Evolutionary conservation across 192 early-diverging fungal genomes (phyloP).

Genomic region (Mortierella antarctica): DNA sequence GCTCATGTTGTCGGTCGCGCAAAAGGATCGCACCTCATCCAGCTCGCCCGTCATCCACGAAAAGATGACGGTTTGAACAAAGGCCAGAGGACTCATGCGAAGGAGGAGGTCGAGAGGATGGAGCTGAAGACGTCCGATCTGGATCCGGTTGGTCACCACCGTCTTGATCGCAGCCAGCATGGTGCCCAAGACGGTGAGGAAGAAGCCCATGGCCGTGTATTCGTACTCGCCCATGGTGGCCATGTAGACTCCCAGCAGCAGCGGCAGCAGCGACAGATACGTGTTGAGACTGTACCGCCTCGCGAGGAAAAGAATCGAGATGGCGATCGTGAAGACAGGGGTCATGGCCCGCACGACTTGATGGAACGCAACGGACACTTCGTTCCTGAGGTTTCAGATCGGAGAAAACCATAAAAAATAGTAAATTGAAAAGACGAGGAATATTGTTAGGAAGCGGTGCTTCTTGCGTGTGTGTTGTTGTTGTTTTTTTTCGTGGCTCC

Average conservation of each 20-base stretch:
- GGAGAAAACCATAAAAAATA: neutral
- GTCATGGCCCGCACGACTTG: slow-evolving; percentile 88
- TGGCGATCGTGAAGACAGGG: slow-evolving; percentile 81
- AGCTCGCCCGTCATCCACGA: slow-evolving; percentile 76
- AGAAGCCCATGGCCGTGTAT: slow-evolving; percentile 75
- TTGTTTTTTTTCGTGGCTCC: neutral
- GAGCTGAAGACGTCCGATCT: slow-evolving; percentile 82
- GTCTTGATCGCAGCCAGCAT: slow-evolving; percentile 85
- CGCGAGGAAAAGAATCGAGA: slow-evolving; percentile 70
- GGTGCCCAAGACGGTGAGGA: slow-evolving; percentile 84
- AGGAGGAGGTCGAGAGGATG: slow-evolving; percentile 85
- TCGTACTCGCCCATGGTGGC: slow-evolving; percentile 87
- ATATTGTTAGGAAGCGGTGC: neutral
- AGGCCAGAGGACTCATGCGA: slow-evolving; percentile 82
- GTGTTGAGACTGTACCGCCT: slow-evolving; percentile 65
- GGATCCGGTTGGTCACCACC: slow-evolving; percentile 83
- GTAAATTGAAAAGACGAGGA: neutral
- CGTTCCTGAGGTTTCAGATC: slow-evolving; percentile 19
- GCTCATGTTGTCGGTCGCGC: slow-evolving; percentile 54
- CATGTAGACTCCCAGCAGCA: slow-evolving; percentile 83
- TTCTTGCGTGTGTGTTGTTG: neutral
- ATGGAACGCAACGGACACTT: slow-evolving; percentile 68
- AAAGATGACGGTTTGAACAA: slow-evolving; percentile 76
- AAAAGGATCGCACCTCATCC: slow-evolving; percentile 51
- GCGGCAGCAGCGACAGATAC: slow-evolving; percentile 69